Percentiles rank a stretch among this genome's conserved stretches.
Conservation (phyloP, 176 grass and related monocot genomes). For the Hyparrhenia diplandra region DNA sequence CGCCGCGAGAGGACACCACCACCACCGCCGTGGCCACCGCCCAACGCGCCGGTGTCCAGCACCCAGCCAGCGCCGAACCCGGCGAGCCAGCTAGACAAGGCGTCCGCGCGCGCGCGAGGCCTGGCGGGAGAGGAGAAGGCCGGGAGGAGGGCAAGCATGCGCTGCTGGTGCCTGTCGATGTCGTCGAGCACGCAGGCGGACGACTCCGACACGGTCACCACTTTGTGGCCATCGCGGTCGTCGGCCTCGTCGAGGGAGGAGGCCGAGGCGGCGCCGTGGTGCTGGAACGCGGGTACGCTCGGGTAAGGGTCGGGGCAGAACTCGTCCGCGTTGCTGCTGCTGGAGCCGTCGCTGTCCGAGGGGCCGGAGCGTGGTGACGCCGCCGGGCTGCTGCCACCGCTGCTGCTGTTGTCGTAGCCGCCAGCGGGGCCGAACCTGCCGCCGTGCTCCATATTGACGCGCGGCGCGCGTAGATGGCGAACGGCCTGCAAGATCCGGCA, state of each 20-base stretch:
- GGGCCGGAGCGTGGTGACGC: not conserved
- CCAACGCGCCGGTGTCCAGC: not conserved
- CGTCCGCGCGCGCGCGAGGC: not conserved
- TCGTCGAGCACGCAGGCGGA: slow-evolving; percentile 13
- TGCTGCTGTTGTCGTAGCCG: not conserved
- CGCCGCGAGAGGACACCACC: slow-evolving; percentile 5
- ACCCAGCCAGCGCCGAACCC: slow-evolving; percentile 34
- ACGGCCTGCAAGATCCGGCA: not conserved
- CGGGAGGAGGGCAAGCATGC: slow-evolving; percentile 26
- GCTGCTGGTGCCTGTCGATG: slow-evolving; percentile 32
- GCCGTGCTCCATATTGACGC: not conserved
- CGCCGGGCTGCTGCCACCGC: slow-evolving; percentile 17
- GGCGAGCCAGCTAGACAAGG: slow-evolving; percentile 24
- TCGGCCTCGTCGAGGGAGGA: not conserved
- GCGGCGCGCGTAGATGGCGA: too few species aligned
- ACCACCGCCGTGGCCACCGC: not conserved
- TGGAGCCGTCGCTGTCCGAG: slow-evolving; percentile 36
- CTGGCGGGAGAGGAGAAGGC: slow-evolving; percentile 2
- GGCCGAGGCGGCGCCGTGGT: not conserved
- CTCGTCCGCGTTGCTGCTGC: slow-evolving; percentile 27
- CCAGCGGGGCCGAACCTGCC: not conserved
- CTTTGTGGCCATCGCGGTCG: not conserved
- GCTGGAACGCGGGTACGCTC: not conserved
- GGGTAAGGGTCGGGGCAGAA: not conserved
- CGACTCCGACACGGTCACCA: not conserved